Conservation (phyloP, 371 early-diverging fungal species). For the Mortierella sp. region DNA sequence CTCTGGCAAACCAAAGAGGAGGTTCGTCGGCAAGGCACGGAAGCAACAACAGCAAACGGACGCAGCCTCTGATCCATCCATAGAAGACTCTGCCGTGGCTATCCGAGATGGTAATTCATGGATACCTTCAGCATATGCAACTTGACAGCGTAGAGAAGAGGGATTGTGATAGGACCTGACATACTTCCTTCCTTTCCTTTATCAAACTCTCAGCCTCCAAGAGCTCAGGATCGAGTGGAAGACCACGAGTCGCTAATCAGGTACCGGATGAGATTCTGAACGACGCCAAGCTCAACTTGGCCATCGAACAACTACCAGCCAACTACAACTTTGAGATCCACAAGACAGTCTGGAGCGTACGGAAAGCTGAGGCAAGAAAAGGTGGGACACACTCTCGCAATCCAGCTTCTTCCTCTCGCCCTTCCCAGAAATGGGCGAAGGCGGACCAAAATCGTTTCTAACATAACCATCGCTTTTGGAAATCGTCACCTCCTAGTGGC, state of each 20-base stretch:
- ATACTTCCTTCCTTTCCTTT: background rate
- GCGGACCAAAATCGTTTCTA: too few relatives aligned
- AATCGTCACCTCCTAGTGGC: slow-evolving; percentile 84
- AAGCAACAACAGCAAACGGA: slow-evolving; percentile 41
- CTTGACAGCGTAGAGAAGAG: background rate
- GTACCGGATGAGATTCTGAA: slow-evolving; percentile 89
- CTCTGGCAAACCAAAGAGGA: slow-evolving; percentile 61
- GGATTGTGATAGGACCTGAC: background rate
- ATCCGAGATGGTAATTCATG: slow-evolving; percentile 45
- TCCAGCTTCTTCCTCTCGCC: too few relatives aligned
- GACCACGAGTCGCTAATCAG: slow-evolving; percentile 73
- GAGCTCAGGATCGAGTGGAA: slow-evolving; percentile 16
- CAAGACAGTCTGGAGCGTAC: slow-evolving; percentile 96
- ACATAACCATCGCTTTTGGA: too few relatives aligned
- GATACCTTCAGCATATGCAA: background rate
- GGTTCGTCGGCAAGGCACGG: slow-evolving; percentile 71
- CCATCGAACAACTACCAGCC: slow-evolving; percentile 87
- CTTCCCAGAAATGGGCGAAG: too few relatives aligned
- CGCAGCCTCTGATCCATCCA: slow-evolving; percentile 43
- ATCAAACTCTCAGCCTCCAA: slow-evolving; percentile 18
- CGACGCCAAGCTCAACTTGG: slow-evolving; percentile 80
- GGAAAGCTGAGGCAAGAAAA: slow-evolving; percentile 79
- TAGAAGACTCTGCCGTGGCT: slow-evolving; percentile 69
- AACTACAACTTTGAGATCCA: slow-evolving; percentile 99
- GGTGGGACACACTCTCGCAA: slow-evolving; percentile 57